phyloP scores from a whole-genome alignment of 345 rosid species.

The Xanthoceras sorbifolium region DNA sequence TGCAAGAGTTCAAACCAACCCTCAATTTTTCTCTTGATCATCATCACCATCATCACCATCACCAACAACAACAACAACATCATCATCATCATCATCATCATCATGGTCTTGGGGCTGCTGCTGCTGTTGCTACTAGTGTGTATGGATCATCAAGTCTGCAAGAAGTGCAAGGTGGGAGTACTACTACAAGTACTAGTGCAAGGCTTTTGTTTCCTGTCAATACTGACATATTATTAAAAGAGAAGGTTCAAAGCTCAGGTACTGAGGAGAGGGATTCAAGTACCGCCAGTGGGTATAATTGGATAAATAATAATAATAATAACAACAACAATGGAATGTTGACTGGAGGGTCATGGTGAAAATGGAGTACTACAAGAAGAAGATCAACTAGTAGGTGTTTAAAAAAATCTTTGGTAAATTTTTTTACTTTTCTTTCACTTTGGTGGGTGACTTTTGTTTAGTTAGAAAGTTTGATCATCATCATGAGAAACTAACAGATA shows the following conservation, averaged over 20 bases:
- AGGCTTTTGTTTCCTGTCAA: conserved; percentile 45
- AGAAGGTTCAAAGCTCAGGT: conserved; percentile 24
- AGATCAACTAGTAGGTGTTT: not conserved
- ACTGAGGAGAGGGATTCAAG: conserved; percentile 10
- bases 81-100: not conserved
- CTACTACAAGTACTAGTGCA: conserved; percentile 32
- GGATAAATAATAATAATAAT: conserved; percentile 23
- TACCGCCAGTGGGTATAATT: conserved; percentile 31
- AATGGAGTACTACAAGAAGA: not conserved
- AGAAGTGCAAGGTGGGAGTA: conserved; percentile 27
- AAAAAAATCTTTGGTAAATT: conserved; percentile 12
- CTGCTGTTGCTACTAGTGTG: conserved; percentile 8
- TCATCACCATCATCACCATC: too few relatives aligned
- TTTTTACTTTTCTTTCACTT: too few relatives aligned
- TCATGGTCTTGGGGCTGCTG: not conserved
- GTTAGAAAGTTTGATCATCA: not conserved
- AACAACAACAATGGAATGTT: conserved; percentile 28
- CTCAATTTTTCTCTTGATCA: conserved; percentile 35
- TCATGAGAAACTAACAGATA: not conserved
- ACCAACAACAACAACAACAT: too few relatives aligned
- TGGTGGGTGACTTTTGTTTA: conserved; percentile 1
- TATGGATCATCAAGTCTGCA: conserved; percentile 26
- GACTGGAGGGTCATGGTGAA: conserved; percentile 36
- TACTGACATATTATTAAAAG: conserved; percentile 30
- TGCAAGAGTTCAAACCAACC: conserved; percentile 46